Base-by-base conservation (phyloP, 1,284 basidiomycete species). In the Schizophyllum amplum region DNA sequence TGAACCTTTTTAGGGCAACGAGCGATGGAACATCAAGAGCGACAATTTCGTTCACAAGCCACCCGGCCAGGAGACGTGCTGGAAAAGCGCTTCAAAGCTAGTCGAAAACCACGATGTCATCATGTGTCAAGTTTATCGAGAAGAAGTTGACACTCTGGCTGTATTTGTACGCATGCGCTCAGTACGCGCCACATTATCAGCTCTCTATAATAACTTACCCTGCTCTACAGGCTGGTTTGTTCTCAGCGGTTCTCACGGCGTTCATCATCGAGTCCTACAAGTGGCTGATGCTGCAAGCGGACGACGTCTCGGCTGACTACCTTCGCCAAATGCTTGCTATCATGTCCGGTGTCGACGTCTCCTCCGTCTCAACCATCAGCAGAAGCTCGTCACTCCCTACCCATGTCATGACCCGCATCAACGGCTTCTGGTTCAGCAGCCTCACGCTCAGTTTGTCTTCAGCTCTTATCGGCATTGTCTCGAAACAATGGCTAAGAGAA, bases 401-500 rank as follows among this genome's bases (percentile, higher is more conserved):
- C n/a, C n/a, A n/a, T n/a, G n/a, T n/a, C n/a, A n/a, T n/a, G n/a
- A n/a, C n/a, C 21, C 42, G 42, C 21, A 51, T 46, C n/a, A 46
- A 46, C n/a, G n/a, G 11, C 58, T 21, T 55, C 47, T 69, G 67
- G 67, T 67, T 68, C 53, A 55, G 58, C 21, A 69, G 67, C 51
- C 63, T 69, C 27, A 59, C 62, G 2, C 59, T 66, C 13, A 60
- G 61, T 25, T 60, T 69, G 17, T 55, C 59, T 6, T 54, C 65
- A 9, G 67, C 64, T 2, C 58, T 69, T 21, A 46, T 65, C 9
- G 66, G 63, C 5, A 65, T 64, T 24, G 57, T 68, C 1, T 64
- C 62, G 54, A 64, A 63, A 50, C 67, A 69, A 57, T 69, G 67
- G 66, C 51, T 66, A 11, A 62, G 64, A 3, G 61, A 65, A 51